Evolutionary conservation across 169 alveolate species (phyloP).

Genomic region (Eimeria sp.): DNA sequence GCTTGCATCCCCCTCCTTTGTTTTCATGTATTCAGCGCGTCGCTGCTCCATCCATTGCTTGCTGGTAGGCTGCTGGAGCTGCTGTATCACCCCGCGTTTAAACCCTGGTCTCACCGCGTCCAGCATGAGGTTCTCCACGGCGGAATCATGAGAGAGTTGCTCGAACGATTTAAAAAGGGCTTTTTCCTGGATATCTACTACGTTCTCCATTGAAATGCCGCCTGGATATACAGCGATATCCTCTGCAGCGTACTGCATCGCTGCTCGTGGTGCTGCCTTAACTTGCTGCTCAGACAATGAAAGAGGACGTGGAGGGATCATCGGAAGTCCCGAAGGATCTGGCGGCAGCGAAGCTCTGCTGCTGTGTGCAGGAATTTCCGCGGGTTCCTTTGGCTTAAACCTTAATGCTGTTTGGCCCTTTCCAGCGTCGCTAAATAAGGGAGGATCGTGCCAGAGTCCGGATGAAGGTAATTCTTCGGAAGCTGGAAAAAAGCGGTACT

Average conservation of each 20-base stretch:
- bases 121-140: constrained; percentile 73
- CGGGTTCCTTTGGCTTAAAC: constrained; percentile 21
- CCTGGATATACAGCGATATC: constrained; percentile 62
- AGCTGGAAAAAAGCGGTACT: constrained; percentile 1
- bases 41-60: constrained; percentile 55
- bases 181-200: constrained; percentile 65
- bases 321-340: constrained; percentile 65
- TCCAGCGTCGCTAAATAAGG: constrained; percentile 53
- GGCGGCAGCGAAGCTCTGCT: constrained; percentile 18
- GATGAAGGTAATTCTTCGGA: constrained; percentile 67
- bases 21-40: not conserved
- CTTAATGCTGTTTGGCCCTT: constrained; percentile 55
- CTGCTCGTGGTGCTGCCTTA: constrained; percentile 40
- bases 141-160: constrained; percentile 18
- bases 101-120: constrained; percentile 73
- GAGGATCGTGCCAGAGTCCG: constrained; percentile 74
- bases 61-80: constrained; percentile 67
- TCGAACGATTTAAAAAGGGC: constrained; percentile 14
- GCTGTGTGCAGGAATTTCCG: not conserved
- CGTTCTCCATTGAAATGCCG: constrained; percentile 32
- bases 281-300: constrained; percentile 48
- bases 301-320: constrained; percentile 52
- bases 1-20: not conserved
- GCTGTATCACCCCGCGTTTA: constrained; percentile 42
- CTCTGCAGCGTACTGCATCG: constrained; percentile 36